Conservation (phyloP, 2,329 filamentous ascomycete species). For the Cercospora zeina region DNA sequence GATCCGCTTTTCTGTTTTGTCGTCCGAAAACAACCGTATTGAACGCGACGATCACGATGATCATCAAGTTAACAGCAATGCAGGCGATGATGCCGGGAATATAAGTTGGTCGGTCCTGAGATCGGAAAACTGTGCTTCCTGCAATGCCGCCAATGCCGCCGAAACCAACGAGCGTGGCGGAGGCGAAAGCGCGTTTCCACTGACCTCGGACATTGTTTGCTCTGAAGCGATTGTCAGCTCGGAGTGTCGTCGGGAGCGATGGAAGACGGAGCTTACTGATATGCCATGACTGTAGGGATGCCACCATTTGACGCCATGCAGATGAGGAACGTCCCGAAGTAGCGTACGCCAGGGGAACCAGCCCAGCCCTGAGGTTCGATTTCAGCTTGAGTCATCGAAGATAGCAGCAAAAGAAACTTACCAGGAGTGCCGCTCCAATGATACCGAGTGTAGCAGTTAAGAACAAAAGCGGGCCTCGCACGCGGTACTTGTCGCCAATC, state of each 20-base stretch:
- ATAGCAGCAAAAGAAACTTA: neutral
- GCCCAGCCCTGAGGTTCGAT: constrained; percentile 5
- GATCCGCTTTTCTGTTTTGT: neutral
- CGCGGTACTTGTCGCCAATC: constrained; percentile 30
- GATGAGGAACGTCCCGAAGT: constrained; percentile 37
- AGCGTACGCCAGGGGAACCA: constrained; percentile 26
- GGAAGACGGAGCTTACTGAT: constrained; percentile 4
- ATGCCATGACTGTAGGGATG: constrained; percentile 25
- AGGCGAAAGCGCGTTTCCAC: constrained; percentile 49
- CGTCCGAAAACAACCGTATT: neutral
- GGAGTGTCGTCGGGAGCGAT: neutral
- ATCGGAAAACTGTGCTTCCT: constrained; percentile 26
- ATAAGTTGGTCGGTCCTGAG: constrained; percentile 21
- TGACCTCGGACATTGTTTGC: constrained; percentile 55
- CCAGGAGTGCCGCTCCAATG: constrained; percentile 2
- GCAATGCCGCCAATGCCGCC: constrained; percentile 65
- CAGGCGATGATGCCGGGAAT: neutral
- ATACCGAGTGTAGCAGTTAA: constrained; percentile 5
- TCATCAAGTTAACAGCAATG: neutral
- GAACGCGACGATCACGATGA: neutral
- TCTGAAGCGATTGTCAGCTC: neutral
- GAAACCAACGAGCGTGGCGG: constrained; percentile 10
- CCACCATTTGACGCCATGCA: constrained; percentile 30
- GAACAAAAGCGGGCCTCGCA: constrained; percentile 34
- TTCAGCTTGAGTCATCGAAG: constrained; percentile 25